Evolutionary conservation across 176 grass and related monocot species (phyloP).

Genomic region (Carex cristatella): DNA sequence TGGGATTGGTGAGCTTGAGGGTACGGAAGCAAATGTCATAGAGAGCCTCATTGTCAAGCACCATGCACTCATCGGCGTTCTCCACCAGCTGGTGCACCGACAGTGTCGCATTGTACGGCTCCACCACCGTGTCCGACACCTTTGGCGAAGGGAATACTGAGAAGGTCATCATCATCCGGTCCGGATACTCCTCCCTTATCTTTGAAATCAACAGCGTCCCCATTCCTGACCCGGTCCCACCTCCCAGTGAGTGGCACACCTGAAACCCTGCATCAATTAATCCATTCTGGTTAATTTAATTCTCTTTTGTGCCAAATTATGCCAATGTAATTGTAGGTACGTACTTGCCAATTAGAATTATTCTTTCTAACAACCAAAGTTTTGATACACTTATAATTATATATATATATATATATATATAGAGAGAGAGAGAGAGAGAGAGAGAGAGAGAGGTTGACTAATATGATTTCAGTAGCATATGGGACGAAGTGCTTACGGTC

Average conservation of each 20-base stretch:
- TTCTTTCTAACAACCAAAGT: neutral
- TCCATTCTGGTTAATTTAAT: neutral
- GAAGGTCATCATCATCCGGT: slow-evolving; percentile 86
- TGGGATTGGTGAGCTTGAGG: slow-evolving; percentile 79
- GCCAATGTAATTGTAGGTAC: neutral
- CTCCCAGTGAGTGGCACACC: slow-evolving; percentile 73
- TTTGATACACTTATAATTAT: no score
- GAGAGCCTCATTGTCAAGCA: slow-evolving; percentile 76
- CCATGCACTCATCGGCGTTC: slow-evolving; percentile 88
- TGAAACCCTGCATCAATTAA: slow-evolving; percentile 52
- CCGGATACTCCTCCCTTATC: slow-evolving; percentile 83
- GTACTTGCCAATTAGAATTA: neutral
- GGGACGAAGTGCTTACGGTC: no score
- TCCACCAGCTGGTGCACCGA: slow-evolving; percentile 84
- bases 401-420: no score
- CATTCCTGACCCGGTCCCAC: slow-evolving; percentile 73
- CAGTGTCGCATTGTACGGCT: slow-evolving; percentile 77
- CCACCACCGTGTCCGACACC: slow-evolving; percentile 74
- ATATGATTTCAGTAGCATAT: no score
- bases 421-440: no score
- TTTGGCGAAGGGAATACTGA: slow-evolving; percentile 88
- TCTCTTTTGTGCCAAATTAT: neutral
- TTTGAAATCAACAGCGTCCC: slow-evolving; percentile 76
- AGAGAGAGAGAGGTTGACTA: no score
- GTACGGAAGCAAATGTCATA: slow-evolving; percentile 85